Base-by-base conservation (phyloP, 2,329 filamentous ascomycete species). In the Cladophialophora psammophila region DNA sequence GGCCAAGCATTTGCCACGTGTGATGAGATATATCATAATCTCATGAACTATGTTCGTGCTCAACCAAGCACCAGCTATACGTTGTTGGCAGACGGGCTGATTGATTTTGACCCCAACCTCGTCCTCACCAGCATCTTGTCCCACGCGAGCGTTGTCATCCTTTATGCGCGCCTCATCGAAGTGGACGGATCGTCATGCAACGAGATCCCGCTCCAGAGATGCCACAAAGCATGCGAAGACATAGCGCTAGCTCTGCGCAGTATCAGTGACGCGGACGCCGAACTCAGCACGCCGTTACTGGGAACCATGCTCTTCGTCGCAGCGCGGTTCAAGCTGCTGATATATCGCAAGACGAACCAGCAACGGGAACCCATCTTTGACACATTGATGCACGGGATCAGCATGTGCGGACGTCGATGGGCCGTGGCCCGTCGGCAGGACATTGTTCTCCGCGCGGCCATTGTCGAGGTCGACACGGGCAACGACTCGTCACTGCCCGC, bases 401-500 rank as follows among this genome's bases (percentile, higher is more conserved):
- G 70, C 48, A 73, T 73, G 72, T 71, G 70, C 52, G 72, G 69
- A 5, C 64, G 72, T 13, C 68, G 72, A 26, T 73, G 72, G 72
- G 63, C 62, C 32, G 36, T 72, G 26, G 72, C 72, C 7, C 55
- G 72, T 13, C 54, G 72, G 20, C 55, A 69, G 48, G 72, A 73
- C 35, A 68, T 71, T 52, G 69, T 71, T 6, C 67, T 73, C 1
- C 64, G 72, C 42, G 70, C 71, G 5, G 72, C 69, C 10, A 66
- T 72, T 56, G 68, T 70, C 20, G 68, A 73, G 57, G 58, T 69
- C 12, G 67, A 70, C 54, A 67, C 65, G 12, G 58, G 59, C 8
- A 60, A 63, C 12, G 42, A 31, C 42, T 56, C 59, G 54, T 31
- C 20, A 5, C 38, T 67, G 50, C 64, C 64, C 10, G 55, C 20